Base-by-base conservation (phyloP, 331 rosid genomes). In the Acacia pycnantha region DNA sequence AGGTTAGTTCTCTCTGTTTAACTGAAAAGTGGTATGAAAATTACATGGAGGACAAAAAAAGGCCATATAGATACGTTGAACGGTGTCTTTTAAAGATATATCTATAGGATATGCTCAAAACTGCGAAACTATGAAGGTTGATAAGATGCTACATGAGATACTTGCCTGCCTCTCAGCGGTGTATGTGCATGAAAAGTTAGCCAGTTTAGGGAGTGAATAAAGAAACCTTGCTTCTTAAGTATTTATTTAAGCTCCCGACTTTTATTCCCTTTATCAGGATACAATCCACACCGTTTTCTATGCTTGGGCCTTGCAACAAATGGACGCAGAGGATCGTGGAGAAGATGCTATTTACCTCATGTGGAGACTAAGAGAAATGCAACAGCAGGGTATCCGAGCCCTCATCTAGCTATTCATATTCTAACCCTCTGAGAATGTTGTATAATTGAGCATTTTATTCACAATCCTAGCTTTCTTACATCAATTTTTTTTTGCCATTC, bases 321-420 rank as follows among this genome's bases (percentile, higher is more conserved):
- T 91, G 89, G 97, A 91, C 9, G 86, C 82, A 35, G 94, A 95
- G 85, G 97, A 95, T 62, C 89, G 82, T 1, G 94, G 88, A 16
- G 97, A 90, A 19, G 97, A 90, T 74, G 93, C 85, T 29, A 79
- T 86, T 70, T 90, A 90, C 79, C 84, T 94, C 4, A 85, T 93
- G 85, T 95, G 99, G 99, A 93, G 94, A 87, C 79, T 95, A 8
- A 88, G 97, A 82, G 97, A 95, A 79, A 90, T 95, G 90, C 92
- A 89, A 77, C 94, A 92, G 77, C 91, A 90, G 76, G 97, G 98
- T 73, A 79, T 90, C n/a, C 89, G 84, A 79, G 85, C 98, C 61
- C 98, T 95, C 85, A 95, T 93, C 62, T 93, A 93, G 82, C 73
- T 81, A 26, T 48, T 16, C 10, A 35, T 56, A 44, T 61, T 74